phyloP scores from a whole-genome alignment of 2,329 filamentous ascomycete species.

The Teratosphaeria nubilosa region DNA sequence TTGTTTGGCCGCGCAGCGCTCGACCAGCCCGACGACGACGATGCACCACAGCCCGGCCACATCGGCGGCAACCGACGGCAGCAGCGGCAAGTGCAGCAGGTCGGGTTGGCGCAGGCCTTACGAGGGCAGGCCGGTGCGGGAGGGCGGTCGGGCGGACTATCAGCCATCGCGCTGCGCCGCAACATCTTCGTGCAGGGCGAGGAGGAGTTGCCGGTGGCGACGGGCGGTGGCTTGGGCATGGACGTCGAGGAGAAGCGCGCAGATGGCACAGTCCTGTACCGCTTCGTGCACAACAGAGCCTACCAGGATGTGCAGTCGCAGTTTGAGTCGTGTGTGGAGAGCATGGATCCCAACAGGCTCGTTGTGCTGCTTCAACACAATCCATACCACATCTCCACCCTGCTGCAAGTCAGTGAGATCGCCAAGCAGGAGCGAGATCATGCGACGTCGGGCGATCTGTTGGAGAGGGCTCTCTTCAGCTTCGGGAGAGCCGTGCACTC shows the following conservation, averaged over 20 bases:
- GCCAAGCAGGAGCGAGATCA: slow-evolving; percentile 87
- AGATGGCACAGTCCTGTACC: slow-evolving; percentile 60
- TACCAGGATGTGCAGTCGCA: slow-evolving; percentile 67
- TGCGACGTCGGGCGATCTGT: slow-evolving; percentile 72
- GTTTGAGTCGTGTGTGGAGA: slow-evolving; percentile 71
- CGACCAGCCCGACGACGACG: slow-evolving; percentile 39
- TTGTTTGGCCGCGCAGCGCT: slow-evolving; percentile 58
- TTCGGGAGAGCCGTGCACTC: slow-evolving; percentile 85
- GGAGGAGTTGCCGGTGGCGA: slow-evolving; percentile 72
- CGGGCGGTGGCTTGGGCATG: slow-evolving; percentile 78
- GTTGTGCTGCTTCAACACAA: slow-evolving; percentile 63
- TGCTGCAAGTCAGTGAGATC: slow-evolving; percentile 89
- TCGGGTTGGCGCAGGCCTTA: slow-evolving; percentile 49
- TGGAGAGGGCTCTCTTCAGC: slow-evolving; percentile 84
- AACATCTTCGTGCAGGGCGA: slow-evolving; percentile 82
- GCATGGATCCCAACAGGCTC: slow-evolving; percentile 74
- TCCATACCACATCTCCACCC: slow-evolving; percentile 83
- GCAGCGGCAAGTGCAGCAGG: slow-evolving; percentile 34
- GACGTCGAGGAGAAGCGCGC: slow-evolving; percentile 45
- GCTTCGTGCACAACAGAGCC: slow-evolving; percentile 60
- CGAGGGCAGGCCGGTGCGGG: slow-evolving; percentile 42
- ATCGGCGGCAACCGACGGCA: slow-evolving; percentile 23
- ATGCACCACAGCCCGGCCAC: slow-evolving; percentile 2
- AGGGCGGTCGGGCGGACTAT: slow-evolving; percentile 51
- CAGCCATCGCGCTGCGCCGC: slow-evolving; percentile 53